Conservation (phyloP, 768 basidiomycete genomes). For the Candolleomyces efflorescens region DNA sequence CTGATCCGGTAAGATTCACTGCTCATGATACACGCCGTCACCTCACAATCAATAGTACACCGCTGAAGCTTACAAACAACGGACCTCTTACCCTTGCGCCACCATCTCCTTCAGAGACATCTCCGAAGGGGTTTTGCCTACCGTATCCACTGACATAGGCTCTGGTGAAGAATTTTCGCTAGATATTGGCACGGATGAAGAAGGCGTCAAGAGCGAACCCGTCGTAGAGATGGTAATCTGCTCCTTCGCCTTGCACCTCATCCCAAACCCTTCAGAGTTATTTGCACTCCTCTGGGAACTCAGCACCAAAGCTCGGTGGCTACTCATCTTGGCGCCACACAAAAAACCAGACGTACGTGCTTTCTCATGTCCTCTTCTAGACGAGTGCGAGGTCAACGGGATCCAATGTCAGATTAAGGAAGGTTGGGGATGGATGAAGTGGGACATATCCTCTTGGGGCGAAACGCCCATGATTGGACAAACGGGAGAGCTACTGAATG, state of each 20-base stretch:
- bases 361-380: background rate
- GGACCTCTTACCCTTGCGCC: conserved; percentile 52
- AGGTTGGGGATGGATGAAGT: conserved; percentile 64
- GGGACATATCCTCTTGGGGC: conserved; percentile 49
- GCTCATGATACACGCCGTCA: background rate
- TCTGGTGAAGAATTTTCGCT: background rate
- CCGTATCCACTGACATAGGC: conserved; percentile 14
- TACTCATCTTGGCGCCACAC: conserved; percentile 68
- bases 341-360: conserved; percentile 65
- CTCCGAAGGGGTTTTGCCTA: conserved; percentile 51
- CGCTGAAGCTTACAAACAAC: conserved; percentile 48
- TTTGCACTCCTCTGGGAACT: conserved; percentile 64
- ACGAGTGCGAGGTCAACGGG: background rate
- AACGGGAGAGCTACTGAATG: conserved; percentile 42
- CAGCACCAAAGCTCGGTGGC: conserved; percentile 56
- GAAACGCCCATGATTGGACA: conserved; percentile 36
- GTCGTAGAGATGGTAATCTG: conserved; percentile 61
- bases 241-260: conserved; percentile 72
- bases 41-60: conserved; percentile 45
- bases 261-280: conserved; percentile 55
- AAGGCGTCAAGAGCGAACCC: conserved; percentile 10
- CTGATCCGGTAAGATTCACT: conserved; percentile 44
- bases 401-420: conserved; percentile 47
- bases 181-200: background rate
- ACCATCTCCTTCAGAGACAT: conserved; percentile 60